Evolutionary conservation across 208 protist genomes (phyloP).

Genomic region (Angomonas ambiguus): DNA sequence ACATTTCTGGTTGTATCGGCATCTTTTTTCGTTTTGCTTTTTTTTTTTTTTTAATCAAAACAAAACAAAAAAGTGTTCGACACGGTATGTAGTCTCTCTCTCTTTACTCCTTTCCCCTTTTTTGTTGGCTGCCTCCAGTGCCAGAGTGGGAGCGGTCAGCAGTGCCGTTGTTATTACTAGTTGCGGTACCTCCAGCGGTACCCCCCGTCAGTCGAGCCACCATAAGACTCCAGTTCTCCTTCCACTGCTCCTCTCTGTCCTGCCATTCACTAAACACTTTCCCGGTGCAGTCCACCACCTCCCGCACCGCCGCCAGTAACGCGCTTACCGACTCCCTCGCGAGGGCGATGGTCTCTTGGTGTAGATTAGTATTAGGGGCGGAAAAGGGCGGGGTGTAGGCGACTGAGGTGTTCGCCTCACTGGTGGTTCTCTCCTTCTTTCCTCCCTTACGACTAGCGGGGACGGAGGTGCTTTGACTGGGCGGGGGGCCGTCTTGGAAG

Average conservation of each 20-base stretch:
- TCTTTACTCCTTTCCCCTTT: too few relatives aligned
- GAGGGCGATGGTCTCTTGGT: constrained; percentile 56
- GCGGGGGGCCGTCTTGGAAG: neutral
- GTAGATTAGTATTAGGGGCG: constrained; percentile 25
- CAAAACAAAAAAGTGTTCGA: too few relatives aligned
- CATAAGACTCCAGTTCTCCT: constrained; percentile 54
- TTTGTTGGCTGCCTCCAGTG: too few relatives aligned
- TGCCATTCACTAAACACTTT: constrained; percentile 47
- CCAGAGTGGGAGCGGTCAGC: neutral
- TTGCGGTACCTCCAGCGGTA: neutral
- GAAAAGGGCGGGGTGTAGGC: constrained; percentile 22
- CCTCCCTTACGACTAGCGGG: constrained; percentile 8
- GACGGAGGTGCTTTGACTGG: neutral
- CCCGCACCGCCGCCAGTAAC: constrained; percentile 30
- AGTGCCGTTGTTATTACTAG: neutral
- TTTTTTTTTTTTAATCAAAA: neutral
- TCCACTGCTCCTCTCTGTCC: constrained; percentile 49
- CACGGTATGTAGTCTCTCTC: too few relatives aligned
- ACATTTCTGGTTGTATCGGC: neutral
- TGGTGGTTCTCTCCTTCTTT: neutral
- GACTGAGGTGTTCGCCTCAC: neutral
- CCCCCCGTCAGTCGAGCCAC: constrained; percentile 29
- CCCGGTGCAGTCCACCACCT: constrained; percentile 36
- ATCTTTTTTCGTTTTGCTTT: neutral
- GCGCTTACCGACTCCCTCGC: constrained; percentile 42